Percentiles rank a stretch among this genome's conserved stretches.
Evolutionary conservation across 2,329 filamentous ascomycete genomes (phyloP).

Genomic region (Bipolaris cookei): DNA sequence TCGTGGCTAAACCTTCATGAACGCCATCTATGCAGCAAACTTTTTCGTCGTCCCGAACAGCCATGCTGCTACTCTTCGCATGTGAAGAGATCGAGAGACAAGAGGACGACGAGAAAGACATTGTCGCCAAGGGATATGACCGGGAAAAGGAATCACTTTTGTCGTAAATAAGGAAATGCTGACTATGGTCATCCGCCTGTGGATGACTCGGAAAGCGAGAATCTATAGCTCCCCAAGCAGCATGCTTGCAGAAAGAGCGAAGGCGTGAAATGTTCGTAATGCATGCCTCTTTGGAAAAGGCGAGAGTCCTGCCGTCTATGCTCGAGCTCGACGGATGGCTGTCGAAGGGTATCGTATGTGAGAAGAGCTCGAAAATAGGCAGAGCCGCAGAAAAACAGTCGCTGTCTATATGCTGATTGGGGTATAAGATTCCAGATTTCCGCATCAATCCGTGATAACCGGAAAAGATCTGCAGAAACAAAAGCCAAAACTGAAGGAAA

Average conservation of each 20-base stretch:
- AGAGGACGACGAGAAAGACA: constrained; percentile 40
- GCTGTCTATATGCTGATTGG: constrained; percentile 60
- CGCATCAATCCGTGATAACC: constrained; percentile 46
- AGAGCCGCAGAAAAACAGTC: constrained; percentile 55
- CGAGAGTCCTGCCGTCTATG: constrained; percentile 45
- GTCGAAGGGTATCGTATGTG: constrained; percentile 50
- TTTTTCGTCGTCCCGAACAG: constrained; percentile 42
- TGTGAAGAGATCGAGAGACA: constrained; percentile 35
- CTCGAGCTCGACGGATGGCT: constrained; percentile 46
- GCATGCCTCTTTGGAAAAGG: constrained; percentile 43
- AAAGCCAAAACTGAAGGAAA: constrained; percentile 39
- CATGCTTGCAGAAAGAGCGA: constrained; percentile 48
- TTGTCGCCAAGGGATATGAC: constrained; percentile 40
- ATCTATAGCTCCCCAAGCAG: constrained; percentile 53
- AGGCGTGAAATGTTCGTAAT: constrained; percentile 51
- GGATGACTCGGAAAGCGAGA: constrained; percentile 49
- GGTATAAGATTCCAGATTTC: constrained; percentile 55
- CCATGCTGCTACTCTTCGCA: constrained; percentile 35
- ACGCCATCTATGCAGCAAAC: constrained; percentile 50
- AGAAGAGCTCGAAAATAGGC: constrained; percentile 49
- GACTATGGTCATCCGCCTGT: constrained; percentile 43
- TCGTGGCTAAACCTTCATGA: constrained; percentile 41
- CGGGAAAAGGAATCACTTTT: constrained; percentile 51
- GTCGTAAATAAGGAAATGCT: constrained; percentile 36
- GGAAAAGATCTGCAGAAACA: constrained; percentile 42